Evolutionary conservation across 805 yeast genomes (phyloP).

Genomic region (Lipomyces chichibuensis): DNA sequence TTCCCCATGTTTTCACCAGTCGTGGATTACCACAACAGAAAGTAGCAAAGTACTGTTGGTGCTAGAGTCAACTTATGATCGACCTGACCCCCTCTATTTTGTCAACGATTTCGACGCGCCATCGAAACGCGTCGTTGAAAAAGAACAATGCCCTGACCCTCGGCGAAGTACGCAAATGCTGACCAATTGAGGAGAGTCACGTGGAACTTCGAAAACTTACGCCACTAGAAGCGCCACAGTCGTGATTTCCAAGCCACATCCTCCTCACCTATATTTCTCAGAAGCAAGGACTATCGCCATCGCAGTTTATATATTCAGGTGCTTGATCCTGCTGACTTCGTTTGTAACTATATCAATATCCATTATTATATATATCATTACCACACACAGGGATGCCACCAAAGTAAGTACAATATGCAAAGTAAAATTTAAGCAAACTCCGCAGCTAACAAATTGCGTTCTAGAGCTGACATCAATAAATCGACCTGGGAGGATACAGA

Average conservation of each 20-base stretch:
- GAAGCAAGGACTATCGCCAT: neutral
- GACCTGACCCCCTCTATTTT: no score
- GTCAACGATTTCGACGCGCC: neutral
- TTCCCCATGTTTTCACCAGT: neutral
- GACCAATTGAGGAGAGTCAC: no score
- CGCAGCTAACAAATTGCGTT: neutral
- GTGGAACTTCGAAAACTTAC: no score
- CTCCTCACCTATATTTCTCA: neutral
- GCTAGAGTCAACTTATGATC: neutral
- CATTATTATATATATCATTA: neutral
- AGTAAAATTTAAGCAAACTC: no score
- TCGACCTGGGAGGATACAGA: slow-evolving; percentile 45
- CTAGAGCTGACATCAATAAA: slow-evolving; percentile 45
- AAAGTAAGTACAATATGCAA: neutral
- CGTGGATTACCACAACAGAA: neutral
- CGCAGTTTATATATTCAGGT: neutral
- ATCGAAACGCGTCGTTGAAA: neutral
- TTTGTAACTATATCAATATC: neutral
- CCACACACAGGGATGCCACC: neutral
- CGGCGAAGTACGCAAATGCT: no score
- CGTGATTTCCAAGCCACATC: slow-evolving; percentile 1
- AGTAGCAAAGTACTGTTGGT: neutral
- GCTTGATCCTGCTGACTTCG: neutral
- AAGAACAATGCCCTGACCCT: no score
- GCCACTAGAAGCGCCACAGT: neutral